phyloP scores from a whole-genome alignment of 2,329 filamentous ascomycete species.

The Tolypocladium ovalisporum region DNA sequence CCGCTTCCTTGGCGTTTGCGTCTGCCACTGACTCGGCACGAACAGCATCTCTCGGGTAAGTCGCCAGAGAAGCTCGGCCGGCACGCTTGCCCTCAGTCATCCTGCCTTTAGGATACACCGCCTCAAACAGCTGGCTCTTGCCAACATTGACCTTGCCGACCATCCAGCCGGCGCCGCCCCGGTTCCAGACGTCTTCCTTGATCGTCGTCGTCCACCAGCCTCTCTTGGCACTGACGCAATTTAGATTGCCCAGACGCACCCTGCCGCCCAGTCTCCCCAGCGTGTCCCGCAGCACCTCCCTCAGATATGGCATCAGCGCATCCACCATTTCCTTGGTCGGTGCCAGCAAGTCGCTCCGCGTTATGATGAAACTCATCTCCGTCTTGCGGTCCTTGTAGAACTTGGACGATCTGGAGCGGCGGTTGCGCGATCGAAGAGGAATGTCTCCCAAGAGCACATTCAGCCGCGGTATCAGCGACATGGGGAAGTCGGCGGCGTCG shows the following conservation, averaged over 20 bases:
- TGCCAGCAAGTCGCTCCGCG: constrained; percentile 74
- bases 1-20: constrained; percentile 11
- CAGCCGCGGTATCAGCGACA: constrained; percentile 77
- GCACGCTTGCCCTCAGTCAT: constrained; percentile 23
- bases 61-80: constrained; percentile 5
- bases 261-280: constrained; percentile 57
- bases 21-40: constrained; percentile 15
- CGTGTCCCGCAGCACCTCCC: constrained; percentile 64
- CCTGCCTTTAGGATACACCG: constrained; percentile 70
- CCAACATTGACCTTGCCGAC: constrained; percentile 98
- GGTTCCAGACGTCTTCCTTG: constrained; percentile 74
- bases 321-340: constrained; percentile 79
- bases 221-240: constrained; percentile 74
- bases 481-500: constrained; percentile 92
- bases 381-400: constrained; percentile 59
- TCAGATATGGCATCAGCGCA: constrained; percentile 73
- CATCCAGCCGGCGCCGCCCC: constrained; percentile 86
- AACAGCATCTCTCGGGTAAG: constrained; percentile 6
- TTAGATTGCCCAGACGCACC: constrained; percentile 78
- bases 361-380: constrained; percentile 85
- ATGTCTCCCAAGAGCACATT: constrained; percentile 59
- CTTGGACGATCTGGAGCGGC: constrained; percentile 57
- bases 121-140: constrained; percentile 84
- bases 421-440: constrained; percentile 67
- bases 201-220: constrained; percentile 86